Percentiles rank a stretch among this genome's conserved stretches.
Conservation (phyloP, 495 filamentous ascomycete species). For the Podospora conica region DNA sequence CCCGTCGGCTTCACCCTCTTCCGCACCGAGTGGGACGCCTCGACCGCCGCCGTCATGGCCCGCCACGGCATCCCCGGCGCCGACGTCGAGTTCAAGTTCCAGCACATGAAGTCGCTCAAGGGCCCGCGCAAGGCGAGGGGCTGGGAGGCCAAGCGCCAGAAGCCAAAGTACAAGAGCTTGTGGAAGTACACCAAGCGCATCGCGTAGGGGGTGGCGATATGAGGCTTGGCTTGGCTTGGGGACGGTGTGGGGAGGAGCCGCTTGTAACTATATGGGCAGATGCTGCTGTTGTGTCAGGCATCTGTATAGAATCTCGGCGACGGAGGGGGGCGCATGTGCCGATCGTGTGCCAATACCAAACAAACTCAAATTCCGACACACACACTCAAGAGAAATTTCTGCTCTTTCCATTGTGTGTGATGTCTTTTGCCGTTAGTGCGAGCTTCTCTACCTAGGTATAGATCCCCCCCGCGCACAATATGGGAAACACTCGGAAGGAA, state of each 20-base stretch:
- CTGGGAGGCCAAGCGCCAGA: slow-evolving; percentile 52
- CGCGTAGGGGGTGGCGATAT: slow-evolving; percentile 4
- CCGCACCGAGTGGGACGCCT: slow-evolving; percentile 82
- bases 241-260: not conserved
- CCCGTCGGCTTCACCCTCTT: slow-evolving; percentile 82
- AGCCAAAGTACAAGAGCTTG: slow-evolving; percentile 47
- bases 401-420: not conserved
- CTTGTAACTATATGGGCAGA: slow-evolving; percentile 15
- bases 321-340: not conserved
- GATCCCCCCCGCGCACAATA: too few species aligned
- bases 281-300: slow-evolving; percentile 14
- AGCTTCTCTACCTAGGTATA: too few species aligned
- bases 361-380: not conserved
- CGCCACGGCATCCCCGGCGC: slow-evolving; percentile 65
- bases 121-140: slow-evolving; percentile 44
- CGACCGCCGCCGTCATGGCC: slow-evolving; percentile 78
- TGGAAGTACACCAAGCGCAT: slow-evolving; percentile 50
- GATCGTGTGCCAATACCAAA: slow-evolving; percentile 10
- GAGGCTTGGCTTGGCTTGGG: not conserved
- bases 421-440: too few species aligned
- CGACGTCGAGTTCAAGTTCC: slow-evolving; percentile 77
- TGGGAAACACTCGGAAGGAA: not conserved
- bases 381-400: not conserved
- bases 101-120: slow-evolving; percentile 51
- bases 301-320: slow-evolving; percentile 2